Base-by-base conservation (phyloP, 805 yeast genomes). In the Suhomyces tanzawaensis region DNA sequence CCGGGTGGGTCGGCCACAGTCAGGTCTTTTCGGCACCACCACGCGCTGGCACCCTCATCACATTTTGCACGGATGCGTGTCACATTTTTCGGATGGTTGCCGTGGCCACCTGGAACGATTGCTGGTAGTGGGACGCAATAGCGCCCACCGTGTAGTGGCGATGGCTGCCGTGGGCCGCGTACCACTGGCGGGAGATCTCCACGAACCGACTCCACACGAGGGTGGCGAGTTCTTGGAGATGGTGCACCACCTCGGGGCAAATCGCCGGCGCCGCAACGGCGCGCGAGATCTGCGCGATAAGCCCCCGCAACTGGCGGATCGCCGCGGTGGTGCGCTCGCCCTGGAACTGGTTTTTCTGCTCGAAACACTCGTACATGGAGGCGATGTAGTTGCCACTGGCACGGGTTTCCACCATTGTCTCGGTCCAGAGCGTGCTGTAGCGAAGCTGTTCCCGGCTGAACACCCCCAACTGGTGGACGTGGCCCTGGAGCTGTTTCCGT, bases 361-460 rank as follows among this genome's bases (percentile, higher is more conserved):
- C 25, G 37, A 32, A 42, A 21, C 42, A 18, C 15, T 41, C 29
- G 29, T 42, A 42, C 40, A 42, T 42, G 12, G 43, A 36, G 24
- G 3, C 19, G 14, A 42, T 36, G 16, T 26, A 39, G n/a, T 34
- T 17, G 12, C 29, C 14, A 23, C 15, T 15, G 14, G 16, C 26
- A 12, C 11, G 15, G 7, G 22, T 15, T 27, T 29, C 28, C 15
- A 25, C 36, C 41, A 42, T 29, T 6, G 29, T 15, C 8, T 36
- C 25, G n/a, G 24, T 11, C 46, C 46, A 42, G 13, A 27, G 13
- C 13, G 16, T n/a, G 16, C 43, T 34, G 33, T 29, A 42, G 28
- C 16, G 3, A 4, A 26, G 13, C n/a, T n/a, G n/a, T n/a, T n/a
- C n/a, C n/a, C n/a, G n/a, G n/a, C n/a, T n/a, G n/a, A n/a, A n/a